Evolutionary conservation across 1,284 basidiomycete species (phyloP).

Genomic region (Fomitopsis palustris): DNA sequence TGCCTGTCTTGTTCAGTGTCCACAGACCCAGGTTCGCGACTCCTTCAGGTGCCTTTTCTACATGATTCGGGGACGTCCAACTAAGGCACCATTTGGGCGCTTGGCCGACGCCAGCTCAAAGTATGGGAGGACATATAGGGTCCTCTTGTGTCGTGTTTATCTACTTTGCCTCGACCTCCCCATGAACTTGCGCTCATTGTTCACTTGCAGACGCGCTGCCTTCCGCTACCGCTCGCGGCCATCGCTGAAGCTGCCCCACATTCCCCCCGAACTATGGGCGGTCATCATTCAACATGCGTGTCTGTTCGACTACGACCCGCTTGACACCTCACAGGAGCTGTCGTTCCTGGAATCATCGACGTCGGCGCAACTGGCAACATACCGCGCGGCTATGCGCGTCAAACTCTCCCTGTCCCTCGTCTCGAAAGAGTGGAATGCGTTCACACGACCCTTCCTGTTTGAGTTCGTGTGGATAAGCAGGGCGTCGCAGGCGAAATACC

Average conservation of each 20-base stretch:
- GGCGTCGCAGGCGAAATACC: slow-evolving; percentile 51
- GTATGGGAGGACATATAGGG: not conserved
- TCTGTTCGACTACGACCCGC: slow-evolving; percentile 38
- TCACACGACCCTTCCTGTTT: slow-evolving; percentile 52
- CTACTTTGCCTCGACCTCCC: not conserved
- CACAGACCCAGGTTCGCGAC: not conserved
- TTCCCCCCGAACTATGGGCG: slow-evolving; percentile 62
- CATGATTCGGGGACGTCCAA: not conserved
- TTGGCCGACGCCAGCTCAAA: not conserved
- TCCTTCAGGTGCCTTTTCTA: not conserved
- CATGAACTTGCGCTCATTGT: not conserved
- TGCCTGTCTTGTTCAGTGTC: not conserved
- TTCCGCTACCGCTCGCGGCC: slow-evolving; percentile 1
- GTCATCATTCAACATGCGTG: slow-evolving; percentile 52
- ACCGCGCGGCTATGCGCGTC: slow-evolving; percentile 42
- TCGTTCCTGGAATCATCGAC: slow-evolving; percentile 43
- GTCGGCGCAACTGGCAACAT: slow-evolving; percentile 39
- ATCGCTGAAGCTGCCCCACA: slow-evolving; percentile 29
- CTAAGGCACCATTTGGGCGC: not conserved
- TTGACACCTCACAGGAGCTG: slow-evolving; percentile 46
- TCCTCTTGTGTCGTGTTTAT: not conserved
- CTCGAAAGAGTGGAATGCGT: slow-evolving; percentile 49
- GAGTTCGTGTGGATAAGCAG: slow-evolving; percentile 67
- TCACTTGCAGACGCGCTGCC: not conserved
- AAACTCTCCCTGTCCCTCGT: slow-evolving; percentile 54